These are phyloP conservation scores for Ceratocystis colombiana DNA, from an alignment of 2,329 filamentous ascomycete species.

Conservation along the genomic window DNA sequence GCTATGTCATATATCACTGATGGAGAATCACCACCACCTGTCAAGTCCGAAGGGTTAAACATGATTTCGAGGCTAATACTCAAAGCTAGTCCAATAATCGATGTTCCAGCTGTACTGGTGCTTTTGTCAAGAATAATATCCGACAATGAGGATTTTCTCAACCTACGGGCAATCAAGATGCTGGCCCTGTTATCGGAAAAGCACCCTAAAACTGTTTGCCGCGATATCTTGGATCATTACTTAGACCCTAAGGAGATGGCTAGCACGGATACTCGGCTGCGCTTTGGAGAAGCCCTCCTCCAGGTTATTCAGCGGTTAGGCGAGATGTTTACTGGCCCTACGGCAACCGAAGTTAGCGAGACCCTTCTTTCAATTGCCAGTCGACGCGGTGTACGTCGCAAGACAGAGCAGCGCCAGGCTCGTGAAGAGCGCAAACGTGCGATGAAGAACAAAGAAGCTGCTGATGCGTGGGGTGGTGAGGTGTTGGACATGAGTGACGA, in stretches of 20 bases:
- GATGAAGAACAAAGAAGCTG: constrained; percentile 41
- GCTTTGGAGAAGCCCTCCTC: constrained; percentile 57
- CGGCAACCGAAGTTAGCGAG: constrained; percentile 44
- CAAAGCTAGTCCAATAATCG: constrained; percentile 47
- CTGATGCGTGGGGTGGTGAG: constrained; percentile 46
- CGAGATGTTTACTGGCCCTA: constrained; percentile 45
- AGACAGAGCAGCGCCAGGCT: constrained; percentile 48
- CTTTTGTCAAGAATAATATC: constrained; percentile 54
- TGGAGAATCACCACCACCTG: constrained; percentile 52
- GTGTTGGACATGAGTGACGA: constrained; percentile 42
- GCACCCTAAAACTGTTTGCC: constrained; percentile 52
- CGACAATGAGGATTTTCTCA: constrained; percentile 62
- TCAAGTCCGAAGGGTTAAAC: constrained; percentile 55
- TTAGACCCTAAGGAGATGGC: constrained; percentile 51
- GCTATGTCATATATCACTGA: constrained; percentile 55
- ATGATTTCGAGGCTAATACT: constrained; percentile 49
- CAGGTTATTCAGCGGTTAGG: constrained; percentile 54
- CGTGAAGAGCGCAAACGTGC: constrained; percentile 42
- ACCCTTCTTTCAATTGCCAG: constrained; percentile 55
- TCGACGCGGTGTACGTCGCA: constrained; percentile 50
- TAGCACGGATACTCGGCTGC: constrained; percentile 52
- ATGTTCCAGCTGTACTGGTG: constrained; percentile 55
- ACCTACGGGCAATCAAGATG: constrained; percentile 55
- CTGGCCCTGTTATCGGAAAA: constrained; percentile 51
- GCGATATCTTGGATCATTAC: constrained; percentile 57